These are phyloP conservation scores for Saxophila tyrrhenica DNA, from an alignment of 495 filamentous ascomycete species.

Conservation along the genomic window DNA sequence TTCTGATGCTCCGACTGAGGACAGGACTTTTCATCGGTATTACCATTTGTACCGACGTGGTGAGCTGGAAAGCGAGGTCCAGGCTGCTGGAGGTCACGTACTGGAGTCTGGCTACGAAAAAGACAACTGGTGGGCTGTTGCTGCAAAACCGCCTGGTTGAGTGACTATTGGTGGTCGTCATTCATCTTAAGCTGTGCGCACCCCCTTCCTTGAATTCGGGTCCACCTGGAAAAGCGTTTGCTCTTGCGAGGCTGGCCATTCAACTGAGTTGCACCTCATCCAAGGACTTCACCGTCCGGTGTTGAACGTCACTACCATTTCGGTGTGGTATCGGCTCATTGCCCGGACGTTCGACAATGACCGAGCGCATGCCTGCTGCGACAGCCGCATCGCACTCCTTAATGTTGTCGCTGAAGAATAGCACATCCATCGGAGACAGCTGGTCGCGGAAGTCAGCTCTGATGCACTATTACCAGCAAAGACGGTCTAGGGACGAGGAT, in stretches of 20 bases:
- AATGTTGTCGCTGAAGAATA: constrained; percentile 62
- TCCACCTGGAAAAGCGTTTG: not conserved
- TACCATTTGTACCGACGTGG: constrained; percentile 86
- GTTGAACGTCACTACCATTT: not conserved
- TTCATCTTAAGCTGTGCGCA: too few relatives aligned
- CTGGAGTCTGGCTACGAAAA: constrained; percentile 83
- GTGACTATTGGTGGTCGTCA: too few relatives aligned
- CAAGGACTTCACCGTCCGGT: not conserved
- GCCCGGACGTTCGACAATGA: constrained; percentile 51
- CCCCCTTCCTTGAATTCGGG: not conserved
- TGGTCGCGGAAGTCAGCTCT: not conserved
- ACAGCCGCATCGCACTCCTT: constrained; percentile 57
- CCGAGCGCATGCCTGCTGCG: constrained; percentile 48
- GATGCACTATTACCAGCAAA: not conserved
- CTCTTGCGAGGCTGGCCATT: too few relatives aligned
- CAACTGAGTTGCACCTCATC: not conserved
- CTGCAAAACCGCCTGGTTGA: constrained; percentile 23
- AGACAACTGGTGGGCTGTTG: constrained; percentile 95
- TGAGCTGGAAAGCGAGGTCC: constrained; percentile 75
- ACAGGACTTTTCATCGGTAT: constrained; percentile 68
- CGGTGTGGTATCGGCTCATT: constrained; percentile 40
- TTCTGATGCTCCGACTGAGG: constrained; percentile 19
- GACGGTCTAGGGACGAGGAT: not conserved
- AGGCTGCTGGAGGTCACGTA: constrained; percentile 61
- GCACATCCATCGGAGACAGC: constrained; percentile 34